Evolutionary conservation across 306 rosid genomes (phyloP).

Genomic region (Quercus variabilis): DNA sequence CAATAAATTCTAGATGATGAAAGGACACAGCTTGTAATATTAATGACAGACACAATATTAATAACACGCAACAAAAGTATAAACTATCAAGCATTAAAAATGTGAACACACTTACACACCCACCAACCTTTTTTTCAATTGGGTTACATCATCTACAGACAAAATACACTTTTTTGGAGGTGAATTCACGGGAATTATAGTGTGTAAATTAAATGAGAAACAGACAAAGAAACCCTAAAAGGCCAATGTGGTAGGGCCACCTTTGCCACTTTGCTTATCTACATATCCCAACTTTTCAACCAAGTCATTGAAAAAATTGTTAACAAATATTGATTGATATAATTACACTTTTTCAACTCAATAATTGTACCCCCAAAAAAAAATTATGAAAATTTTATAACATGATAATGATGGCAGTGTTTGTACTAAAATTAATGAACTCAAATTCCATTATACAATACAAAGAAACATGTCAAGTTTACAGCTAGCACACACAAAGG

Average conservation of each 20-base stretch:
- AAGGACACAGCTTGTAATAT: not conserved
- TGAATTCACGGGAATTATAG: slow-evolving; percentile 22
- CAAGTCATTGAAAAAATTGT: not conserved
- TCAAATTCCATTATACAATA: too few species aligned
- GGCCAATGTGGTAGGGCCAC: not conserved
- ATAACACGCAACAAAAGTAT: not conserved
- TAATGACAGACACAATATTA: too few species aligned
- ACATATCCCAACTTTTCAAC: too few species aligned
- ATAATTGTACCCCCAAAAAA: too few species aligned
- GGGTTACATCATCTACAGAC: slow-evolving; percentile 21
- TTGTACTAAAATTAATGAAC: too few species aligned
- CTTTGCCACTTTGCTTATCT: too few species aligned
- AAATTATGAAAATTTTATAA: too few species aligned
- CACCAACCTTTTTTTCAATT: not conserved
- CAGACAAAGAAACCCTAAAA: slow-evolving; percentile 10
- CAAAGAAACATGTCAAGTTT: too few species aligned
- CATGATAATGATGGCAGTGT: too few species aligned
- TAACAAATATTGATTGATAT: too few species aligned
- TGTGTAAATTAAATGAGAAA: slow-evolving; percentile 1
- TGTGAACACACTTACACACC: slow-evolving; percentile 1
- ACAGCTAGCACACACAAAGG: too few species aligned
- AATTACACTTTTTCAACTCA: too few species aligned
- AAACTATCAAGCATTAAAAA: not conserved
- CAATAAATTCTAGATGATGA: not conserved
- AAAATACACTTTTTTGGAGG: slow-evolving; percentile 30